Conservation (phyloP, 305 asterid genomes). For the Fraxinus greggii region DNA sequence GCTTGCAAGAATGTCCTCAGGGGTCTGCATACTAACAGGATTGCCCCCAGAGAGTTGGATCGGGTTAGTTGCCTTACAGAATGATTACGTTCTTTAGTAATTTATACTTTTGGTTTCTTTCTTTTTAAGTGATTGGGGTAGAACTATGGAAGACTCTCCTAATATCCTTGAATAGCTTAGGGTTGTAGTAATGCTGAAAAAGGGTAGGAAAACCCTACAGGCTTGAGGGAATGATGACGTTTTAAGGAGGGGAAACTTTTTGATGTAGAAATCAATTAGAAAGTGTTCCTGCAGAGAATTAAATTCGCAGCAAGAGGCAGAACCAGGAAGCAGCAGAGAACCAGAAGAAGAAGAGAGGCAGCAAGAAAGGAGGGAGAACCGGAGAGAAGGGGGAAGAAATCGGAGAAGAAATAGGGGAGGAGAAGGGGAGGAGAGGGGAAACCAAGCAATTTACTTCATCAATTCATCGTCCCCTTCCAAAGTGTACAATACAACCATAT, state of each 20-base stretch:
- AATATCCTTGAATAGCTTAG: neutral
- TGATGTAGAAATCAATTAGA: neutral
- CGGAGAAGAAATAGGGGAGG: neutral
- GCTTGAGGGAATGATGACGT: neutral
- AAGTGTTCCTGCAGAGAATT: neutral
- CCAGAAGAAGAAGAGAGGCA: neutral
- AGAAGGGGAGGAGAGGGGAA: neutral
- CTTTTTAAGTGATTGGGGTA: conserved; percentile 3
- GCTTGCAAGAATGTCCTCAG: conserved; percentile 97
- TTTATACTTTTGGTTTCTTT: neutral
- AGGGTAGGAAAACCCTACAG: neutral
- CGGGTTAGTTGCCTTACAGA: conserved; percentile 59
- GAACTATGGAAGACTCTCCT: neutral
- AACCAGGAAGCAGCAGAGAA: neutral
- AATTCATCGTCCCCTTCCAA: neutral
- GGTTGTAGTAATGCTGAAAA: neutral
- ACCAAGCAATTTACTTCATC: neutral
- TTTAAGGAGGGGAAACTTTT: neutral
- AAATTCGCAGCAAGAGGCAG: neutral
- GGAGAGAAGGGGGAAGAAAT: neutral
- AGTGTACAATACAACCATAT: neutral
- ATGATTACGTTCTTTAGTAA: conserved; percentile 1
- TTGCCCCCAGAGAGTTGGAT: conserved; percentile 92
- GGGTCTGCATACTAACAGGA: conserved; percentile 71
- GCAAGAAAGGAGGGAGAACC: neutral